Evolutionary conservation across 2,329 filamentous ascomycete genomes (phyloP).

Genomic region (Alternaria conjuncta): DNA sequence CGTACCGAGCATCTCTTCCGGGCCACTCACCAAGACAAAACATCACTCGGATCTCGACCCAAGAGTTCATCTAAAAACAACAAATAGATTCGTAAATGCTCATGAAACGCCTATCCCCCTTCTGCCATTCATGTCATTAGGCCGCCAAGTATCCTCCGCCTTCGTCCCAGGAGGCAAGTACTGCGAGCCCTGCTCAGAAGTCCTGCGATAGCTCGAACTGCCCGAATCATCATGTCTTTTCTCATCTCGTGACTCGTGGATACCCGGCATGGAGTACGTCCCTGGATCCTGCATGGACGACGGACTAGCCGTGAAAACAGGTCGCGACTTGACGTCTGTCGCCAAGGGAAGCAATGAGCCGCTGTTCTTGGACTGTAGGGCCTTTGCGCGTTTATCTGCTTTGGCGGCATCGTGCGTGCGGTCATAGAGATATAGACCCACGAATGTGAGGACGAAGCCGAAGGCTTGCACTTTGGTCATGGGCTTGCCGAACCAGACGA

Average conservation of each 20-base stretch:
- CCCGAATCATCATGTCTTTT: constrained; percentile 65
- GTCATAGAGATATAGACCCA: constrained; percentile 95
- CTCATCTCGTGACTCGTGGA: constrained; percentile 51
- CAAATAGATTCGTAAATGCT: constrained; percentile 6
- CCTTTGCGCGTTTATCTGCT: constrained; percentile 77
- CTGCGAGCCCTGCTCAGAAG: constrained; percentile 48
- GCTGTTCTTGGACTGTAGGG: constrained; percentile 67
- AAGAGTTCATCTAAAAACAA: neutral
- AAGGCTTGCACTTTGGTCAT: constrained; percentile 83
- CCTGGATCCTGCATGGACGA: constrained; percentile 45
- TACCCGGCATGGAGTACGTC: constrained; percentile 32
- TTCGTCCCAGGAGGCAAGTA: constrained; percentile 83
- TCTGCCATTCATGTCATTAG: constrained; percentile 32
- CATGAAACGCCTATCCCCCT: constrained; percentile 33
- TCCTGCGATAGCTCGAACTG: constrained; percentile 54
- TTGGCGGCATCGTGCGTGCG: constrained; percentile 87
- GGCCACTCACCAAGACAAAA: neutral
- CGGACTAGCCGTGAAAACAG: constrained; percentile 49
- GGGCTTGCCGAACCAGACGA: constrained; percentile 93
- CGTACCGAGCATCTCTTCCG: neutral
- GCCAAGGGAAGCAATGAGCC: constrained; percentile 72
- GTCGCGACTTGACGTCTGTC: constrained; percentile 37
- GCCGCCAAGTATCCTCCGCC: constrained; percentile 81
- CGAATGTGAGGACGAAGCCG: constrained; percentile 86
- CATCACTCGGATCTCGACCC: neutral